phyloP scores from a whole-genome alignment of 2,329 filamentous ascomycete genomes.

The Chaetomiaceae sp. region DNA sequence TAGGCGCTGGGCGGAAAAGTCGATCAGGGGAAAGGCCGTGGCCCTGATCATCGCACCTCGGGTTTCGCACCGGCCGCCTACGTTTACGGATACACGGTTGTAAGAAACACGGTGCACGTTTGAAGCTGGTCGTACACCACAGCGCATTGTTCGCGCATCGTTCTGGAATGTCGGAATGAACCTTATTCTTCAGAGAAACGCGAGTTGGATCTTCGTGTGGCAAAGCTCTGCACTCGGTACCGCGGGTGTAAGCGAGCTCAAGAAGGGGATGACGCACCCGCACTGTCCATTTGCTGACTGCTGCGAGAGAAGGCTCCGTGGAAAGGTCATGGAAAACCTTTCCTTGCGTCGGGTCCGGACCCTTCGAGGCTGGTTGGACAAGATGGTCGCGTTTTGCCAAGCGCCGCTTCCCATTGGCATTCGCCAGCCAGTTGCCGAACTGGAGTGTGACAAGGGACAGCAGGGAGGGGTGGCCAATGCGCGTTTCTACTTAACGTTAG shows the following conservation, averaged over 20 bases:
- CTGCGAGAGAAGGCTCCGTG: too few relatives aligned
- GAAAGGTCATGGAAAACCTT: too few relatives aligned
- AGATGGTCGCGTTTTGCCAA: background rate
- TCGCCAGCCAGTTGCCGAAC: too few relatives aligned
- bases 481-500: too few relatives aligned
- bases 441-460: too few relatives aligned
- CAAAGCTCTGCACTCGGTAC: background rate
- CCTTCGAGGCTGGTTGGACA: background rate
- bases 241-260: too few relatives aligned
- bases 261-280: background rate
- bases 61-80: too few relatives aligned
- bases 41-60: too few relatives aligned
- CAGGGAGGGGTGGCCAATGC: too few relatives aligned
- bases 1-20: slow-evolving; percentile 1
- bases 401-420: too few relatives aligned
- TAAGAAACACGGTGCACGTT: background rate
- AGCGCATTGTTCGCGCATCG: background rate
- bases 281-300: background rate
- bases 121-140: background rate
- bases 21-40: background rate
- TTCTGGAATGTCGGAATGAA: slow-evolving; percentile 9
- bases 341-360: background rate
- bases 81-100: too few relatives aligned
- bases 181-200: background rate
- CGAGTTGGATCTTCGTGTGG: background rate